A percentile compares a stretch with the other conserved stretches of the same genome.
These are phyloP conservation scores for Rhytidiadelphus loreus DNA, from an alignment of 225 moss, liverwort and hornwort species.

Conservation along the genomic window DNA sequence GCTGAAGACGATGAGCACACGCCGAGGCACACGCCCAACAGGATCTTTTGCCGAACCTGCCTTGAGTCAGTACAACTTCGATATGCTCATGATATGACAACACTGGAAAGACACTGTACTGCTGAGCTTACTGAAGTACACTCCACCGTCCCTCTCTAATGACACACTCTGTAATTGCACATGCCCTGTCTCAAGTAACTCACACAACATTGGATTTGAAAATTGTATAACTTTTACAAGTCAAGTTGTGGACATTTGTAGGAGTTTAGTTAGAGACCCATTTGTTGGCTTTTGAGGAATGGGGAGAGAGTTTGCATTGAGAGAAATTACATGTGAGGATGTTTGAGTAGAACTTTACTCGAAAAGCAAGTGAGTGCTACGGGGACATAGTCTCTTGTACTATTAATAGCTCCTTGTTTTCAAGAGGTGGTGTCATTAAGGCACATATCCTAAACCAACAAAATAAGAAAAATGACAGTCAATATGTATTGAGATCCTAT, in stretches of 20 bases:
- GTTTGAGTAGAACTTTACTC: neutral
- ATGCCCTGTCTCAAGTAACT: neutral
- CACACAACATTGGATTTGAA: neutral
- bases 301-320: neutral
- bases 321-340: neutral
- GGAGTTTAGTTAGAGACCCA: too few relatives aligned
- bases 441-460: neutral
- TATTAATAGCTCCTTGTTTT: neutral
- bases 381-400: fast-evolving
- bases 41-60: neutral
- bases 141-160: neutral
- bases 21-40: neutral
- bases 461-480: neutral
- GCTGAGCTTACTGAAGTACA: neutral
- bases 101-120: neutral
- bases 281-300: neutral
- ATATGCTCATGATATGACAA: neutral
- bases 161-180: neutral
- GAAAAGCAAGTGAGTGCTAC: fast-evolving
- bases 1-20: conserved; percentile 1
- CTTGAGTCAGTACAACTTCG: neutral
- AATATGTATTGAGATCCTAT: neutral
- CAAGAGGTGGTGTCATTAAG: too few relatives aligned
- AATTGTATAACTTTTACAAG: neutral
- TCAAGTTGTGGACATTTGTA: neutral